Percentiles rank a stretch among this genome's conserved stretches.
Evolutionary conservation across 2,329 filamentous ascomycete species (phyloP).

Genomic region (Pochonia chlamydosporia): DNA sequence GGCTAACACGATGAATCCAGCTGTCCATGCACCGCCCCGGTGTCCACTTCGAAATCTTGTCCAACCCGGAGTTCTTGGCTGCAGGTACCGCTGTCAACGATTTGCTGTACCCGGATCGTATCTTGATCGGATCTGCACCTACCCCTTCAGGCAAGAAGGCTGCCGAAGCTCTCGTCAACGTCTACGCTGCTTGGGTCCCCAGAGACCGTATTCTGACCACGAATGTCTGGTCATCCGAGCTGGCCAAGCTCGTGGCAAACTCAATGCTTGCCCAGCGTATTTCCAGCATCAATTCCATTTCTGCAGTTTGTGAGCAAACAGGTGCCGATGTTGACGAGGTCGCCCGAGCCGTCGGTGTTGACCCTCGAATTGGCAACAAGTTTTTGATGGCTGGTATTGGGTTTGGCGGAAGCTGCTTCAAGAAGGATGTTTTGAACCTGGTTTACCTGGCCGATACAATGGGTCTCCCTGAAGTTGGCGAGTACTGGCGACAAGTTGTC

Average conservation of each 20-base stretch:
- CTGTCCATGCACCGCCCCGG: constrained; percentile 54
- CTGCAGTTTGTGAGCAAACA: constrained; percentile 71
- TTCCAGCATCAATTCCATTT: constrained; percentile 74
- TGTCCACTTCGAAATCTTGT: constrained; percentile 67
- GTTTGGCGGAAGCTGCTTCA: constrained; percentile 77
- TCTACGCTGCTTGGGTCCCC: constrained; percentile 70
- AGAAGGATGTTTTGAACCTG: constrained; percentile 71
- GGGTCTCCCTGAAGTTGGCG: constrained; percentile 63
- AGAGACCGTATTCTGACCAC: constrained; percentile 61
- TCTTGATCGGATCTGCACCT: constrained; percentile 65
- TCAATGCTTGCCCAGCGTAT: constrained; percentile 76
- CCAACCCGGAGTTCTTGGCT: constrained; percentile 76
- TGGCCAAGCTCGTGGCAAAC: constrained; percentile 74
- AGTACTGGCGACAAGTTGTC: constrained; percentile 70
- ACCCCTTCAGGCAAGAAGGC: constrained; percentile 56
- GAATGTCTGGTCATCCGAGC: constrained; percentile 72
- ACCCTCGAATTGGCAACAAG: constrained; percentile 64
- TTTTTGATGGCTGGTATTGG: constrained; percentile 72
- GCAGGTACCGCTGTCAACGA: constrained; percentile 71
- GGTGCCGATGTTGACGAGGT: constrained; percentile 74
- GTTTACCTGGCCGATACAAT: constrained; percentile 68
- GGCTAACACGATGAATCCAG: constrained; percentile 23
- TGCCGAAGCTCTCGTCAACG: constrained; percentile 54
- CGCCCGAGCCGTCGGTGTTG: constrained; percentile 59
- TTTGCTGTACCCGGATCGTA: constrained; percentile 63